phyloP scores from a whole-genome alignment of 768 basidiomycete genomes.

The Russula earlei region DNA sequence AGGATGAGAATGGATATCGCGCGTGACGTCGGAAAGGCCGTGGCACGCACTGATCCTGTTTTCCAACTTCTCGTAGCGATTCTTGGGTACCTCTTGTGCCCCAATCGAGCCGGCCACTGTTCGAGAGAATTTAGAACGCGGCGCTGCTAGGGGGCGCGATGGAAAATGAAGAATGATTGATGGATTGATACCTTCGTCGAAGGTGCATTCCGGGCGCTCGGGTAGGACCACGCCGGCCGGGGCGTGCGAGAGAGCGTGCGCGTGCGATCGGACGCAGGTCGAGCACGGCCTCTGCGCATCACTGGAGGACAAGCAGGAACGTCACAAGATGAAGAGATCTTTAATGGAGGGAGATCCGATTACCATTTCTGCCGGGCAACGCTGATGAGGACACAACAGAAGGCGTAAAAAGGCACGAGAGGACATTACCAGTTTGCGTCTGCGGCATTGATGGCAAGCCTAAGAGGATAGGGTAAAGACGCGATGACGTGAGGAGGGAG shows the following conservation, averaged over 20 bases:
- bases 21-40: background rate
- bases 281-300: slow-evolving; percentile 72
- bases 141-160: background rate
- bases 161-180: background rate
- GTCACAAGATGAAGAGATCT: background rate
- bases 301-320: slow-evolving; percentile 28
- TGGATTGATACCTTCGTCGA: slow-evolving; percentile 47
- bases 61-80: slow-evolving; percentile 54
- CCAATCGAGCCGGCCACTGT: slow-evolving; percentile 30
- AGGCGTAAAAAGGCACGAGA: background rate
- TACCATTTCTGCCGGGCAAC: slow-evolving; percentile 23
- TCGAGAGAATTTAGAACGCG: slow-evolving; percentile 1
- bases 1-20: background rate
- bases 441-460: slow-evolving; percentile 53
- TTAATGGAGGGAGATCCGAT: background rate
- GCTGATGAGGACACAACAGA: background rate
- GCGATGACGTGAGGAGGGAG: background rate
- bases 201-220: slow-evolving; percentile 60
- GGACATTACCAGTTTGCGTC: slow-evolving; percentile 60
- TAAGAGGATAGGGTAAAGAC: background rate
- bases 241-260: slow-evolving; percentile 56
- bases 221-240: slow-evolving; percentile 47
- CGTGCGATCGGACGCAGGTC: slow-evolving; percentile 67
- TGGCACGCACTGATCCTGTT: slow-evolving; percentile 51
- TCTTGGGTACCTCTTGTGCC: slow-evolving; percentile 44